Evolutionary conservation across 2,329 filamentous ascomycete species (phyloP), one percentile per base, ranked within the genome.

Genomic region (Phoma sp.): DNA sequence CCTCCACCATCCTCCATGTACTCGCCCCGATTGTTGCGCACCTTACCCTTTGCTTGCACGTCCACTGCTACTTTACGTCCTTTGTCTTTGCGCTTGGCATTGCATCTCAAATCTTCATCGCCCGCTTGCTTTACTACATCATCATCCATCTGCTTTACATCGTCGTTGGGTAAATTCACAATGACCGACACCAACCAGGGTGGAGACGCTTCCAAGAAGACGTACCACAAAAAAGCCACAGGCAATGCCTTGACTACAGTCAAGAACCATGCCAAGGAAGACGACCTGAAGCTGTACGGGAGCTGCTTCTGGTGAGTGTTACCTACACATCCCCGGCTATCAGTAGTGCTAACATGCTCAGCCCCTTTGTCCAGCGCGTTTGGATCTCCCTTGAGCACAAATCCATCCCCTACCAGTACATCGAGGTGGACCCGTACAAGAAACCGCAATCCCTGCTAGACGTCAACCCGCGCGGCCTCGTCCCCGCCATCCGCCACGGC

Each of bases 371-470:
- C 1, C 91, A 96, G 71, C 86, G 91, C 17, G 89, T 95, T 24
- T 96, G 92, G 92, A 95, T 96, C 61, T 89, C 91, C 1, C 81
- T 96, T 32, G 91, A 96, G 73, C 81, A 87, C 65, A 95, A 95
- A 72, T 83, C 85, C 17, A 81, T 95, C 8, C 79, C 84, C 33
- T 96, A 96, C 70, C 90, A 96, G 71, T 96, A 96, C 74, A 88
- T 92, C 65, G 92, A 96, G 75, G 87, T 91, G 40, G 89, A 96
- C 68, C 89, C 91, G 7, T 92, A 91, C 70, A 85, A 87, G 63
- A 89, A 90, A 59, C 89, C 88, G 1, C 82, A 87, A 56, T 81
- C 85, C 8, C 78, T 94, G 27, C 81, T 92, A 22, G 89, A 92
- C 61, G 85, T 92, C 45, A 94, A 92, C 63, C 89, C 90, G 2